phyloP scores from a whole-genome alignment of 139 green algal species.

The Micromonas pusilla region DNA sequence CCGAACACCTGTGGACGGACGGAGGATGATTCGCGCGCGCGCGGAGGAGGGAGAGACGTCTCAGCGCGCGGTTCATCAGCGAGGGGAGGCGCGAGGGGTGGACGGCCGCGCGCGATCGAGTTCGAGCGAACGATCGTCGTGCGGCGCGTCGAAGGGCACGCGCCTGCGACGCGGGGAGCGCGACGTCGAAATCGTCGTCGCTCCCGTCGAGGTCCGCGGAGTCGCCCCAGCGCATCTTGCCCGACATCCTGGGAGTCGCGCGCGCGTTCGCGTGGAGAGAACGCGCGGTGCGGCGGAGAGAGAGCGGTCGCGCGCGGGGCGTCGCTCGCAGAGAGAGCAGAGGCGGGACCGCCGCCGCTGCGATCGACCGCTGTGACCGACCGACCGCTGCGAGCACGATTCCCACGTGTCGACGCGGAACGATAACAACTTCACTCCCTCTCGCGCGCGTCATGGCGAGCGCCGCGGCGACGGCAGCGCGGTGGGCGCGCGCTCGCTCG shows the following conservation, averaged over 20 bases:
- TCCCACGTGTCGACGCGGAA: no score
- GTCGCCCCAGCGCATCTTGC: constrained; percentile 8
- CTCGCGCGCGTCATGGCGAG: no score
- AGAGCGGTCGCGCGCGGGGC: not conserved
- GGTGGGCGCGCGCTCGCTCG: no score
- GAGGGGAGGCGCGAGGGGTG: not conserved
- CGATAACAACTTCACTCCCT: no score
- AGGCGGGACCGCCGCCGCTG: no score
- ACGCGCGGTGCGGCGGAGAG: not conserved
- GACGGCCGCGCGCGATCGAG: no score
- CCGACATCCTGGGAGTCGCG: not conserved
- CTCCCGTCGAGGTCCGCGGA: constrained; percentile 3
- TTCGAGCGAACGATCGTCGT: no score
- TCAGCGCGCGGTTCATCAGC: not conserved
- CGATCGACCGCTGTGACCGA: no score
- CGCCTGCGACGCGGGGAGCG: not conserved
- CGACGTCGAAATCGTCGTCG: not conserved
- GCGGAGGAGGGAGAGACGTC: not conserved
- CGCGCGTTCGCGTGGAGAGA: not conserved
- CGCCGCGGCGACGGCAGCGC: no score
- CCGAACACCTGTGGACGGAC: constrained; percentile 43
- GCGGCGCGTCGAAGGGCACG: no score
- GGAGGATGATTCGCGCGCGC: not conserved
- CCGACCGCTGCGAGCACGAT: no score
- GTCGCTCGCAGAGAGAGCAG: not conserved